phyloP scores from a whole-genome alignment of 2,329 filamentous ascomycete species.

The Didymella keratinophila region DNA sequence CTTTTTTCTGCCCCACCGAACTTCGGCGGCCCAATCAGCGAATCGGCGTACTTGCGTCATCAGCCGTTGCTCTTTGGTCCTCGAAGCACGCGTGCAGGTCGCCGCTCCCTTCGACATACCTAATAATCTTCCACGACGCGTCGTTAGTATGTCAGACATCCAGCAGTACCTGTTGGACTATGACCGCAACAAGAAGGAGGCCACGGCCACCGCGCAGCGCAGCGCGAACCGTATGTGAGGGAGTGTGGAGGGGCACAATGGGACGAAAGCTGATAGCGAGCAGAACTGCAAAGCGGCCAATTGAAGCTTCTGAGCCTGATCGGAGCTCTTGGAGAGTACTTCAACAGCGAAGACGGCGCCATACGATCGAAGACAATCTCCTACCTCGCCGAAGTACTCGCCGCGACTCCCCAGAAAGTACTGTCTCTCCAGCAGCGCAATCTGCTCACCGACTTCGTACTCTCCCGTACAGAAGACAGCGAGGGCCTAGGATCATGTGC shows the following conservation, averaged over 20 bases:
- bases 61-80: constrained; percentile 26
- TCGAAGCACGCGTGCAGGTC: constrained; percentile 21
- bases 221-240: constrained; percentile 52
- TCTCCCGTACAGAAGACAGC: constrained; percentile 66
- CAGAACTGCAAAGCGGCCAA: constrained; percentile 67
- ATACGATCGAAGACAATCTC: constrained; percentile 66
- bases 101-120: constrained; percentile 12
- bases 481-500: constrained; percentile 65
- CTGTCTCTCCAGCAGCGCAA: constrained; percentile 67
- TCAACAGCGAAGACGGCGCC: constrained; percentile 70
- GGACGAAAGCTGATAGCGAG: constrained; percentile 29
- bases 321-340: constrained; percentile 70
- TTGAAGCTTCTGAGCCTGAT: constrained; percentile 69
- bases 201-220: constrained; percentile 52
- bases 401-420: constrained; percentile 61
- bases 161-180: constrained; percentile 61
- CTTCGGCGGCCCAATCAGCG: constrained; percentile 23
- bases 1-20: constrained; percentile 27
- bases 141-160: constrained; percentile 59
- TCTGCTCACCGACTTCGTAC: constrained; percentile 68
- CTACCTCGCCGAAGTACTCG: constrained; percentile 61
- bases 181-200: constrained; percentile 58
- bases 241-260: constrained; percentile 19
- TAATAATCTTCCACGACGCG: constrained; percentile 13
- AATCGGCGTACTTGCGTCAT: constrained; percentile 24